Conservation (phyloP, 1,139 yeast species). For the Pichia kudriavzevii region DNA sequence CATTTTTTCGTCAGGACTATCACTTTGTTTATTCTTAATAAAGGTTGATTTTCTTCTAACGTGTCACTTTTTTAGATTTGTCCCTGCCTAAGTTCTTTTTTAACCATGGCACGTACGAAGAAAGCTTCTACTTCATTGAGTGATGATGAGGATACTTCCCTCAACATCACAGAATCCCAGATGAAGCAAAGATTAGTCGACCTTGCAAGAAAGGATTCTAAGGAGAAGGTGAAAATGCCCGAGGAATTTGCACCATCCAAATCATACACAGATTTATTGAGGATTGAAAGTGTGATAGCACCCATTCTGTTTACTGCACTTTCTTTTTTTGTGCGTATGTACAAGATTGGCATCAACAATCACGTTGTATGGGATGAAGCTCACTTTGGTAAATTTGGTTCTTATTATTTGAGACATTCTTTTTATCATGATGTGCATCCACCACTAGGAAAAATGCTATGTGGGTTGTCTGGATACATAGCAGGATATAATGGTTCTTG, state of each 20-base stretch:
- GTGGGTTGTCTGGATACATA: conserved; percentile 87
- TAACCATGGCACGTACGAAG: conserved; percentile 2
- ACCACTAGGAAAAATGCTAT: conserved; percentile 94
- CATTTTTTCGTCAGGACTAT: too few relatives aligned
- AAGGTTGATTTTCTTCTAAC: neutral
- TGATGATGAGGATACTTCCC: conserved; percentile 6
- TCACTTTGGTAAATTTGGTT: conserved; percentile 89
- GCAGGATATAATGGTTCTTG: conserved; percentile 96
- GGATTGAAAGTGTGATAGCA: conserved; percentile 23
- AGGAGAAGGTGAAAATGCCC: conserved; percentile 35
- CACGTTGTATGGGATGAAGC: conserved; percentile 63
- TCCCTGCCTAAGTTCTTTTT: neutral
- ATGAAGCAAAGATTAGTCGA: conserved; percentile 25
- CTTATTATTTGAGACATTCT: conserved; percentile 85
- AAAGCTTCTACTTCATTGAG: conserved; percentile 1
- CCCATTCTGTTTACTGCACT: conserved; percentile 43
- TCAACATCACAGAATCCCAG: conserved; percentile 21
- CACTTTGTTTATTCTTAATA: neutral
- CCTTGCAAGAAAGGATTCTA: conserved; percentile 42
- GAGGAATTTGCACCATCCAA: conserved; percentile 21
- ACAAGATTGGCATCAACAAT: conserved; percentile 42
- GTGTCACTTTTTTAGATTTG: neutral
- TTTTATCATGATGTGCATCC: conserved; percentile 98
- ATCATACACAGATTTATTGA: conserved; percentile 14
- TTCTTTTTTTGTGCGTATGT: conserved; percentile 46